These are phyloP conservation scores for Chlorencoelia australis DNA, from an alignment of 2,329 filamentous ascomycete species.

Conservation along the genomic window DNA sequence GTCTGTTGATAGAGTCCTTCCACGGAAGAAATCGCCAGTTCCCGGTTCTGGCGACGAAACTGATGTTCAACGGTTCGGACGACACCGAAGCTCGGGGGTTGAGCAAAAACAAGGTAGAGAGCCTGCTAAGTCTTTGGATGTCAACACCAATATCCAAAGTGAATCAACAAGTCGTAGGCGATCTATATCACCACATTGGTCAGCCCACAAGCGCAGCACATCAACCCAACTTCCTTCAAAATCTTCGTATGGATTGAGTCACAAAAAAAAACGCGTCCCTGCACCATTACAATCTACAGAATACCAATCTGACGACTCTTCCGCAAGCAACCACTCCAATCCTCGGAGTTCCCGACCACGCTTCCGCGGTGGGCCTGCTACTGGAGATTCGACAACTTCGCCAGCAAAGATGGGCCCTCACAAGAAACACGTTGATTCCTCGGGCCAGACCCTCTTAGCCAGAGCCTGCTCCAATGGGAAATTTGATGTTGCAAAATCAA, in stretches of 20 bases:
- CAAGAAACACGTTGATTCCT: constrained; percentile 84
- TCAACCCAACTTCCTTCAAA: constrained; percentile 53
- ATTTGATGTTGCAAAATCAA: constrained; percentile 62
- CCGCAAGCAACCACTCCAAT: constrained; percentile 48
- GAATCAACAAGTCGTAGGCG: constrained; percentile 11
- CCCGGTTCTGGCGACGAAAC: constrained; percentile 24
- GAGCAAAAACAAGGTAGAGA: constrained; percentile 18
- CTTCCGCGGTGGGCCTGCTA: constrained; percentile 43
- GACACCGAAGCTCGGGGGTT: constrained; percentile 19
- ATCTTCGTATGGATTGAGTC: constrained; percentile 42
- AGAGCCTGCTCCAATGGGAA: constrained; percentile 81
- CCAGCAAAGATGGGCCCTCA: constrained; percentile 59
- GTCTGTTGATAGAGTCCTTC: constrained; percentile 25
- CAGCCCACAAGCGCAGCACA: constrained; percentile 50
- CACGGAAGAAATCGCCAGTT: constrained; percentile 33
- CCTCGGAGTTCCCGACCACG: constrained; percentile 48
- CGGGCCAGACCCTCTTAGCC: constrained; percentile 84
- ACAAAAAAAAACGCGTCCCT: constrained; percentile 53
- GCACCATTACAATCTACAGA: constrained; percentile 51
- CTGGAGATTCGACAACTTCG: constrained; percentile 51
- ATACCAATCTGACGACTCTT: constrained; percentile 59
- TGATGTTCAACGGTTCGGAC: constrained; percentile 14
- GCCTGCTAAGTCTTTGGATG: constrained; percentile 13
- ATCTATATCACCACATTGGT: constrained; percentile 50
- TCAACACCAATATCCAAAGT: constrained; percentile 11